A percentile compares a stretch with the other conserved stretches of the same genome.
Conservation (phyloP, 805 yeast genomes). For the Cyberlindnera misumaiensis region DNA sequence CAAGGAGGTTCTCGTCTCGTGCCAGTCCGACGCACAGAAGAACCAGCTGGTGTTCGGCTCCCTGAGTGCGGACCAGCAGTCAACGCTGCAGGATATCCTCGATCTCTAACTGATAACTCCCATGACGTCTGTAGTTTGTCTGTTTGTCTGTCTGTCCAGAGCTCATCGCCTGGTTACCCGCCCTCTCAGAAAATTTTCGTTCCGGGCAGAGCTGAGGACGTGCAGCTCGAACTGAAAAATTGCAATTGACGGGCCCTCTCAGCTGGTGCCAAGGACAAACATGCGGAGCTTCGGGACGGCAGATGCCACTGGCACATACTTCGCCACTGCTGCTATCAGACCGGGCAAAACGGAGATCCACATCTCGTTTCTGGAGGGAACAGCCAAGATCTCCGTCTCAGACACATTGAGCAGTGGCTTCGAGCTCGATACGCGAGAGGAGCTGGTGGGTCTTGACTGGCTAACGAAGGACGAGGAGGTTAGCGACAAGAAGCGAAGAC, state of each 20-base stretch:
- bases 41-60: conserved; percentile 43
- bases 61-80: conserved; percentile 30
- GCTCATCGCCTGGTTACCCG: conserved; percentile 11
- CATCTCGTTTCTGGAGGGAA: conserved; percentile 26
- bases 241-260: background rate
- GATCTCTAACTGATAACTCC: conserved; percentile 11
- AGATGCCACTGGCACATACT: conserved; percentile 26
- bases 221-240: background rate
- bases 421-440: conserved; percentile 36
- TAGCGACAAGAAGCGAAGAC: conserved; percentile 24
- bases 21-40: conserved; percentile 42
- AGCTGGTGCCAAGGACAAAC: conserved; percentile 1
- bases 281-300: conserved; percentile 9
- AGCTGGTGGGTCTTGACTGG: conserved; percentile 34
- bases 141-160: no score
- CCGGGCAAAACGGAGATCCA: conserved; percentile 41
- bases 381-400: conserved; percentile 14
- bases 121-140: no score
- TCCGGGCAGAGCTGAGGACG: background rate
- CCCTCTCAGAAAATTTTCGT: conserved; percentile 10
- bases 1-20: conserved; percentile 41
- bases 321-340: conserved; percentile 35
- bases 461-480: conserved; percentile 10
- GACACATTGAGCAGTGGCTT: conserved; percentile 25
- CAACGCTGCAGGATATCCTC: conserved; percentile 25